Evolutionary conservation across 1,139 yeast genomes (phyloP).

Genomic region (Tardiomyces depauwii): DNA sequence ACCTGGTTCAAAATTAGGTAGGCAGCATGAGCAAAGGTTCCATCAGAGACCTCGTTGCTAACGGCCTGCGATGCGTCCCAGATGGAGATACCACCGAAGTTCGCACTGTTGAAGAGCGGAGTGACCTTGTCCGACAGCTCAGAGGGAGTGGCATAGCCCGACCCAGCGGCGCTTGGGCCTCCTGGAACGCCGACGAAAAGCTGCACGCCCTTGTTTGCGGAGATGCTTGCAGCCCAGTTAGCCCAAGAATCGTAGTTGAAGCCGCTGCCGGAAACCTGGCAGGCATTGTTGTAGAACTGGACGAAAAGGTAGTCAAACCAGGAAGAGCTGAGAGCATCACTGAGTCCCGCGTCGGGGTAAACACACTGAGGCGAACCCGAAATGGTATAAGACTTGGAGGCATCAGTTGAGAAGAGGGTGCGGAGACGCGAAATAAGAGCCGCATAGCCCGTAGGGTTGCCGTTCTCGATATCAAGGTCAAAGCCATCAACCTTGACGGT

Average conservation of each 20-base stretch:
- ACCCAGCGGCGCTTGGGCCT: conserved; percentile 50
- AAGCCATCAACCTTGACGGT: conserved; percentile 54
- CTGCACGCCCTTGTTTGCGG: conserved; percentile 47
- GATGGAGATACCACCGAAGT: conserved; percentile 76
- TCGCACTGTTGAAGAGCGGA: conserved; percentile 12
- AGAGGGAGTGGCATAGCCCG: conserved; percentile 35
- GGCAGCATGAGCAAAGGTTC: conserved; percentile 33
- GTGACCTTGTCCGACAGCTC: conserved; percentile 14
- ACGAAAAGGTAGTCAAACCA: conserved; percentile 75
- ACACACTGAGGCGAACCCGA: conserved; percentile 95
- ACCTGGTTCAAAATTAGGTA: background rate
- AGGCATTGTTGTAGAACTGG: conserved; percentile 88
- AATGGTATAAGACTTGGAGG: conserved; percentile 44
- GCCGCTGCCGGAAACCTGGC: conserved; percentile 27
- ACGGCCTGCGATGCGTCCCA: conserved; percentile 87
- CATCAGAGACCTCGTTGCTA: conserved; percentile 9
- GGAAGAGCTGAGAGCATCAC: conserved; percentile 48
- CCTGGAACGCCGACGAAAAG: conserved; percentile 68
- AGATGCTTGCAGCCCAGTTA: conserved; percentile 50
- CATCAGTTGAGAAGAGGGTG: conserved; percentile 38
- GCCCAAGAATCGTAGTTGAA: conserved; percentile 63
- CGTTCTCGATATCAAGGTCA: conserved; percentile 59
- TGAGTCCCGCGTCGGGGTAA: conserved; percentile 78
- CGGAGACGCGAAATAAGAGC: conserved; percentile 45
- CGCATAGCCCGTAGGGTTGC: conserved; percentile 38